phyloP scores from a whole-genome alignment of 768 basidiomycete genomes.

The Austroboletus eburneus region DNA sequence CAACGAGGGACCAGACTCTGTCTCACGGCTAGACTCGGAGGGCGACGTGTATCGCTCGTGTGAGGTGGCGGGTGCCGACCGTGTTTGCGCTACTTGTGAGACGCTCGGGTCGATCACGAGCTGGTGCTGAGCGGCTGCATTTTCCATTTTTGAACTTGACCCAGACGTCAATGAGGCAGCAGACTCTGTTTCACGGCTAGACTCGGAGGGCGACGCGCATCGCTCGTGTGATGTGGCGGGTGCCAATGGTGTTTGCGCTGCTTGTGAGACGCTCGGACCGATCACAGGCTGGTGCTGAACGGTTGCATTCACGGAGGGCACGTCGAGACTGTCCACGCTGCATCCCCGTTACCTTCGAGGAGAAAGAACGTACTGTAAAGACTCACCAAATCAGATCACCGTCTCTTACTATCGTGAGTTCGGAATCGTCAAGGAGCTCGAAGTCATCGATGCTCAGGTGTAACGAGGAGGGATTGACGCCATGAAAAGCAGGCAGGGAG shows the following conservation, averaged over 20 bases:
- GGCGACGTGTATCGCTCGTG: slow-evolving; percentile 19
- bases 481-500: slow-evolving; percentile 10
- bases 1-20: slow-evolving; percentile 17
- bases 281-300: neutral
- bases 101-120: neutral
- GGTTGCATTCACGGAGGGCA: neutral
- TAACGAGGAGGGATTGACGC: slow-evolving; percentile 1
- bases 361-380: fast-evolving
- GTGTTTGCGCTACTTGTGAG: neutral
- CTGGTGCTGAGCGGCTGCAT: too few species aligned
- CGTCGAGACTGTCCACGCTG: slow-evolving; percentile 16
- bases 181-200: slow-evolving; percentile 17
- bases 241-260: neutral
- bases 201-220: slow-evolving; percentile 8
- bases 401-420: slow-evolving; percentile 24
- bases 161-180: slow-evolving; percentile 19
- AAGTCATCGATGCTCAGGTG: slow-evolving; percentile 27
- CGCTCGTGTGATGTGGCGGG: slow-evolving; percentile 17
- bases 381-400: slow-evolving; percentile 28
- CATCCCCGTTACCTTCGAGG: neutral
- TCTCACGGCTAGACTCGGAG: slow-evolving; percentile 12
- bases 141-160: slow-evolving; percentile 23
- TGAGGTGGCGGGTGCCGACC: neutral
- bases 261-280: neutral
- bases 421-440: slow-evolving; percentile 25